Evolutionary conservation across 352 stramenopile genomes (phyloP), one percentile per base, ranked within the genome.

Genomic region (Pythium rishiriense): DNA sequence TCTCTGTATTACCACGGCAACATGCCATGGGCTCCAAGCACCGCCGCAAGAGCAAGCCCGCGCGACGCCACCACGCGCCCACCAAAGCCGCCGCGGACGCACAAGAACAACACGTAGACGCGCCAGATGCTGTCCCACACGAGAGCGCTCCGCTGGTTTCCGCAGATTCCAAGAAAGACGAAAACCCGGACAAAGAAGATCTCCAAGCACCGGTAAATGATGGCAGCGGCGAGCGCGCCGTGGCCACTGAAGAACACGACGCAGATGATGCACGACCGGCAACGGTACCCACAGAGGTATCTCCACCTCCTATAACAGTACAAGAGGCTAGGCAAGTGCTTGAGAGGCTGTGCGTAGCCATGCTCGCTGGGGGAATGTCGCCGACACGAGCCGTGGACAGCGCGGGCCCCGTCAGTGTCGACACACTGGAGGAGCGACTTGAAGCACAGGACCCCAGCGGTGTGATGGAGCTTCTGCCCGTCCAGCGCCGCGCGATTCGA

Each of bases 1-100:
- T 10, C n/a, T n/a, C n/a, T n/a, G n/a, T 8, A 8, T 26, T 21
- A 22, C 11, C 11, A 55, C 26, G 50, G 50, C 47, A 47, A 21
- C 45, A 31, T 51, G 45, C 21, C 33, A 59, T 59, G 52, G 52
- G 52, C 29, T 49, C 52, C 35, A 49, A 59, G 52, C 11, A 25
- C 26, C 52, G 52, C 35, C 52, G 35, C 35, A 59, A 59, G 39
- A 25, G 52, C 22, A 59, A 59, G 37, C 22, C 52, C 15, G 29
- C 49, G 31, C 49, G 29, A 43, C 52, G 52, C 6, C 11, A 31
- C 19, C 35, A 49, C n/a, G 24, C 35, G 17, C 17, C 8, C 35
- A 14, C 52, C 1, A 15, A 35, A 25, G 25, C 21, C 9, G 9
- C 45, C 3, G 9, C 45, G 21, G 4, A 7, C 2, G 17, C 45